Conservation (phyloP, 2,329 filamentous ascomycete genomes). For the Nigrospora oryzae region DNA sequence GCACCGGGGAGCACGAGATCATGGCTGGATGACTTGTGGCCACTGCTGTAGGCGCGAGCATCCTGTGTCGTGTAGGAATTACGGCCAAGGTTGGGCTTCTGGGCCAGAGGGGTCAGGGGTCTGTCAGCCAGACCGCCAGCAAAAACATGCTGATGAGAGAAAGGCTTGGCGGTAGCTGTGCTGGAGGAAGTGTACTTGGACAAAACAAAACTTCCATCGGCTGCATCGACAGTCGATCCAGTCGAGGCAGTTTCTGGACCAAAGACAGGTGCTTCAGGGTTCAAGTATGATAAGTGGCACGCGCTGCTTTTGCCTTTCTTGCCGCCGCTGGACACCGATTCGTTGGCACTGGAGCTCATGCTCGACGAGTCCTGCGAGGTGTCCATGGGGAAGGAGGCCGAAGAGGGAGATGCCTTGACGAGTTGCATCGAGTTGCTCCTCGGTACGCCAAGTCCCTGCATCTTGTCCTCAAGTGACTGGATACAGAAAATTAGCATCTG, state of each 20-base stretch:
- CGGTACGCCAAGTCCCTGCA: constrained; percentile 7
- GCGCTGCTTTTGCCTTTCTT: neutral
- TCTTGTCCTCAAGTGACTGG: constrained; percentile 13
- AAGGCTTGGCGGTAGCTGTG: neutral
- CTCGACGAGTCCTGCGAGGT: too few relatives aligned
- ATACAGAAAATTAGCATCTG: constrained; percentile 1
- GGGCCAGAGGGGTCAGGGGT: neutral
- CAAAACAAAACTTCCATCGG: neutral
- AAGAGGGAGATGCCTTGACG: constrained; percentile 1
- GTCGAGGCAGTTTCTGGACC: neutral
- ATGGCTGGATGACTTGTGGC: too few relatives aligned
- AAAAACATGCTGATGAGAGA: neutral
- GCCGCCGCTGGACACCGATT: too few relatives aligned
- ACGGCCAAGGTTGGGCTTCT: constrained; percentile 1
- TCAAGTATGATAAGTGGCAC: neutral
- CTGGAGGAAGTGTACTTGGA: neutral
- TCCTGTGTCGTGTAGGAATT: neutral
- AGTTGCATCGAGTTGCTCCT: constrained; percentile 5
- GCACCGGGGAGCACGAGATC: too few relatives aligned
- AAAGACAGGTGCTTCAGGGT: constrained; percentile 1
- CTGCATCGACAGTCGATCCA: too few relatives aligned
- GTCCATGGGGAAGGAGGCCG: neutral
- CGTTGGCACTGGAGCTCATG: too few relatives aligned
- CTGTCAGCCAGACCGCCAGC: neutral
- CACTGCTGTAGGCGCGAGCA: neutral